A percentile compares a stretch with the other conserved stretches of the same genome.
These are phyloP conservation scores for Exophiala bonariae DNA, from an alignment of 2,329 filamentous ascomycete genomes.

Conservation along the genomic window DNA sequence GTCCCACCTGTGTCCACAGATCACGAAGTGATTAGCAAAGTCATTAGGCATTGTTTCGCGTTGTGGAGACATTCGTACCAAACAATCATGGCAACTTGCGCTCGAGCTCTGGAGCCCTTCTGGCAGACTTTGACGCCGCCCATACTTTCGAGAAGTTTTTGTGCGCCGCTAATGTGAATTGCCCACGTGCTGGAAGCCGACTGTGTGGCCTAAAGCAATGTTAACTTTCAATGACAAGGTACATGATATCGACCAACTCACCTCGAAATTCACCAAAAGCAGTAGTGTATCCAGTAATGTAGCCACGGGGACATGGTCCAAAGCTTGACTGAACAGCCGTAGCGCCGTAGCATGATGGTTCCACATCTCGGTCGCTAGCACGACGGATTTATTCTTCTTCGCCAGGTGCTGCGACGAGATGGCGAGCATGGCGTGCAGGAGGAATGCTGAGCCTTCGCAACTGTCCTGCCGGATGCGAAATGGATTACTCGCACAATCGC, in stretches of 20 bases:
- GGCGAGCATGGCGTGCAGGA: slow-evolving; percentile 37
- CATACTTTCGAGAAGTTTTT: slow-evolving; percentile 30
- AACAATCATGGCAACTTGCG: slow-evolving; percentile 34
- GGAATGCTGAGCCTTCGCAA: slow-evolving; percentile 29
- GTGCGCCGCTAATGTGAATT: slow-evolving; percentile 29
- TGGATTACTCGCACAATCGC: slow-evolving; percentile 35
- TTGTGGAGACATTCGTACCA: slow-evolving; percentile 29
- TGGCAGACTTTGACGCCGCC: slow-evolving; percentile 8
- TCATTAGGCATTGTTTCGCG: background rate
- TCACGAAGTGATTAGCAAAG: background rate
- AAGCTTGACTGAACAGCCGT: slow-evolving; percentile 29
- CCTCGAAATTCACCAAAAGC: slow-evolving; percentile 37
- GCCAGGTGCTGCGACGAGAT: slow-evolving; percentile 26
- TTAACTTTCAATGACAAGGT: background rate
- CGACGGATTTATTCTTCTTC: slow-evolving; percentile 4
- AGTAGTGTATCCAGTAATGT: slow-evolving; percentile 32
- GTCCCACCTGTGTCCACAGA: slow-evolving; percentile 32
- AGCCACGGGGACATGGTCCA: slow-evolving; percentile 11
- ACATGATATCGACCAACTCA: slow-evolving; percentile 14
- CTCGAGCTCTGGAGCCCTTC: slow-evolving; percentile 28
- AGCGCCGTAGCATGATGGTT: slow-evolving; percentile 29
- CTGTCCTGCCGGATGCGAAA: slow-evolving; percentile 32
- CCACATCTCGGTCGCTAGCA: background rate
- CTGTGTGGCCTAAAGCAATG: slow-evolving; percentile 31
- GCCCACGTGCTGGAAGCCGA: slow-evolving; percentile 36